phyloP scores from a whole-genome alignment of 345 rosid genomes.

The Populus davidiana region DNA sequence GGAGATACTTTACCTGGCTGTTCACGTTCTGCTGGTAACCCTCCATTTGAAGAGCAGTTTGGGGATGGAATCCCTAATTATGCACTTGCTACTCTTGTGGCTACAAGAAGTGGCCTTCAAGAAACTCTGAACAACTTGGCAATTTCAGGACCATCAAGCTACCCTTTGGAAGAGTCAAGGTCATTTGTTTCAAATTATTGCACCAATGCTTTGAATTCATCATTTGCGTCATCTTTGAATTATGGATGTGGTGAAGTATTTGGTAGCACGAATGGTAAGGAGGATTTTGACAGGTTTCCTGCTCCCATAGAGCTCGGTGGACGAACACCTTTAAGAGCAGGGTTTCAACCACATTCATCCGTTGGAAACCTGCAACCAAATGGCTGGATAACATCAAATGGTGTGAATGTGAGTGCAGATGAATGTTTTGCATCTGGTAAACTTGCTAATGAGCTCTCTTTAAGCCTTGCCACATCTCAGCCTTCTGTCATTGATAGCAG shows the following conservation, averaged over 20 bases:
- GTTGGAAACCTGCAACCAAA: conserved; percentile 34
- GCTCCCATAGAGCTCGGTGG: conserved; percentile 35
- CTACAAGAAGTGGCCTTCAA: conserved; percentile 38
- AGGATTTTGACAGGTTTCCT: conserved; percentile 31
- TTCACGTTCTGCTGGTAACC: conserved; percentile 9
- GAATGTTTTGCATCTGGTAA: conserved; percentile 32
- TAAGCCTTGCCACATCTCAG: conserved; percentile 67
- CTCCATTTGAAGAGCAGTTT: conserved; percentile 37
- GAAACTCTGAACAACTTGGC: conserved; percentile 30
- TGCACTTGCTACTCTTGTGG: conserved; percentile 31
- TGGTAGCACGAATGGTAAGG: conserved; percentile 28
- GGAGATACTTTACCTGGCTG: conserved; percentile 19
- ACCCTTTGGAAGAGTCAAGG: conserved; percentile 35
- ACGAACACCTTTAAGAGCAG: conserved; percentile 31
- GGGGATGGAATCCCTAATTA: conserved; percentile 33
- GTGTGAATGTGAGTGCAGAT: conserved; percentile 28
- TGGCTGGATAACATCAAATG: conserved; percentile 42
- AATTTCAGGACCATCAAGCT: conserved; percentile 23
- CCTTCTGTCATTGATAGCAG: conserved; percentile 29
- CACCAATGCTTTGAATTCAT: conserved; percentile 29
- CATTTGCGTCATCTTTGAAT: conserved; percentile 28
- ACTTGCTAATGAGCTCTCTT: conserved; percentile 56
- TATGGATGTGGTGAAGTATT: conserved; percentile 32
- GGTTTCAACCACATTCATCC: conserved; percentile 40
- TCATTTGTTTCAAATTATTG: conserved; percentile 24